phyloP scores from a whole-genome alignment of 306 rosid species.

The Crotalaria pallida region DNA sequence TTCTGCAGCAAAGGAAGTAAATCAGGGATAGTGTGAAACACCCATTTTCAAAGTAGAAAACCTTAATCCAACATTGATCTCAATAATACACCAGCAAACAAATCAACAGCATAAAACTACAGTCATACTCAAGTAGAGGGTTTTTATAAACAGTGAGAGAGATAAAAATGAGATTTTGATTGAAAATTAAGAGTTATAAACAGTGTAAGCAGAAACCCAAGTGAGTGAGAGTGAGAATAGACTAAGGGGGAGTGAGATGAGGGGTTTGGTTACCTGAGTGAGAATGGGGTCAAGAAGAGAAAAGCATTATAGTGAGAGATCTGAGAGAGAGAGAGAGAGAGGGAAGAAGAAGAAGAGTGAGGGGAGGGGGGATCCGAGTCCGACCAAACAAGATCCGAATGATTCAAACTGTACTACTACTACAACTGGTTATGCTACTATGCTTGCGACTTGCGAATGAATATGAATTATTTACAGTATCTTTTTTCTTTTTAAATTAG shows the following conservation, averaged over 20 bases:
- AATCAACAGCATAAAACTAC: neutral
- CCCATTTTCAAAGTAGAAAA: conserved; percentile 20
- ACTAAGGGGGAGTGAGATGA: too few relatives aligned
- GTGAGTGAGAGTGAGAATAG: neutral
- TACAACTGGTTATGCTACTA: neutral
- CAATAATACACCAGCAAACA: neutral
- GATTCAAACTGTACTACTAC: conserved; percentile 28
- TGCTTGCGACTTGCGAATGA: neutral
- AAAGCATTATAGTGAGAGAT: conserved; percentile 35
- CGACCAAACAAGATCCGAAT: conserved; percentile 48
- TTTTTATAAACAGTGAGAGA: neutral
- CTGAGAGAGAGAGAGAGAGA: conserved; percentile 22
- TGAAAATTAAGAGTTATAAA: conserved; percentile 10
- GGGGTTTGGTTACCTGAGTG: conserved; percentile 44
- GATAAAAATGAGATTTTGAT: conserved; percentile 23
- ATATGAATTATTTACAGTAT: too few relatives aligned
- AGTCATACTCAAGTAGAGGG: neutral
- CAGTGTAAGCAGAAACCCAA: neutral
- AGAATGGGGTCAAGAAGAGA: conserved; percentile 34
- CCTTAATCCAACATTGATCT: conserved; percentile 32
- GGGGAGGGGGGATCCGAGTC: conserved; percentile 53
- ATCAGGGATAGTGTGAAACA: conserved; percentile 15
- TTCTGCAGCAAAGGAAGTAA: conserved; percentile 14
- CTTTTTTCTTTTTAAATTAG: too few relatives aligned
- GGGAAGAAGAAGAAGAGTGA: neutral